Base-by-base conservation (phyloP, 805 yeast species). In the Candida patagonica region DNA sequence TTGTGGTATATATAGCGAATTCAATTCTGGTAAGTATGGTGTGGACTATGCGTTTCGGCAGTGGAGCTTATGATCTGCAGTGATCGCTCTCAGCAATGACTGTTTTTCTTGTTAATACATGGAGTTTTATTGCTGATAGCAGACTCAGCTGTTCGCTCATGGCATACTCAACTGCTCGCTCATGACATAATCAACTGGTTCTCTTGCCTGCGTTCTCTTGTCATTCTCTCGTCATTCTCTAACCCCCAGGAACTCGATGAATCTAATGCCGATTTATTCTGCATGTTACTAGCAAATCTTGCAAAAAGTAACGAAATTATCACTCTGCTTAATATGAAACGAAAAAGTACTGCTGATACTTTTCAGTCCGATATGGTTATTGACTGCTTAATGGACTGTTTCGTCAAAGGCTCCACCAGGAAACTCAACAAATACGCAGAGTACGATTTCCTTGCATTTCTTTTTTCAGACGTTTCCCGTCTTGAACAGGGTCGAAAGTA, bases 401-500 rank as follows among this genome's bases (percentile, higher is more conserved):
- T 86, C 56, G 95, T 87, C 30, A 82, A 82, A 54, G 95, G 95
- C 6, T 68, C 72, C 34, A 87, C 81, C 52, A 68, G 85, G 55
- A 60, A 74, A 12, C 66, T 86, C 43, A 86, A 85, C 63, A 73
- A 71, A 52, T 70, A 66, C 50, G 92, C 94, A 2, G 72, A 74
- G 50, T 89, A 63, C 53, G 96, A 88, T 58, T 88, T 84, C 57
- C 66, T 92, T 47, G 73, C 95, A 1, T 86, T 79, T 57, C 85
- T 85, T 56, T 88, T 92, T 61, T 88, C 95, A 10, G 96, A 89
- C 56, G 66, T 86, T 34, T 85, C 96, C 1, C 73, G 96, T 49
- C 81, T 79, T 44, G 36, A 40, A 13, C 42, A 48, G 10, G 66
- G 66, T 19, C 74, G 95, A 58, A 69, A 72, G 34, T 87, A 86